These are phyloP conservation scores for Astraeus odoratus DNA, from an alignment of 768 basidiomycete species.

Conservation along the genomic window DNA sequence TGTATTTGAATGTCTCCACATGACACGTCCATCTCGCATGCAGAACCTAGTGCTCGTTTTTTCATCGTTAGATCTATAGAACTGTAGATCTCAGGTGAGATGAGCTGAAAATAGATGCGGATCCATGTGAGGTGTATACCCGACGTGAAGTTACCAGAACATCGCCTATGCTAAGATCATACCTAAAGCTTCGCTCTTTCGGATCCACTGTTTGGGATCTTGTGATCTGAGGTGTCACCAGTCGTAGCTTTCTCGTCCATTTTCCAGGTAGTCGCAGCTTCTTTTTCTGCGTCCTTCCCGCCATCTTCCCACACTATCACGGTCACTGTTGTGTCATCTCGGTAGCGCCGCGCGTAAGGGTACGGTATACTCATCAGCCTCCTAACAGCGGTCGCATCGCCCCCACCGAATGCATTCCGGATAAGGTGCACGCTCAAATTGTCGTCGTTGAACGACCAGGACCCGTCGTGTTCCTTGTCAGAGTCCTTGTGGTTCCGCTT, in stretches of 20 bases:
- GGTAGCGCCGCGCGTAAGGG: constrained; percentile 65
- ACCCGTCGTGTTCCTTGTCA: constrained; percentile 31
- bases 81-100: no score
- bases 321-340: constrained; percentile 83
- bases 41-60: no score
- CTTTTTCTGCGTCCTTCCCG: constrained; percentile 32
- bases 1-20: constrained; percentile 1
- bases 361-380: constrained; percentile 75
- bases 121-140: background rate
- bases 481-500: constrained; percentile 18
- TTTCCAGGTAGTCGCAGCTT: constrained; percentile 17
- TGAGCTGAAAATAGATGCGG: no score
- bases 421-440: constrained; percentile 80
- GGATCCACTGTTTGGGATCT: background rate
- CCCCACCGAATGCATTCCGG: constrained; percentile 89
- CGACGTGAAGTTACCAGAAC: background rate
- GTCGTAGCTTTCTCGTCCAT: background rate
- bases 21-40: no score
- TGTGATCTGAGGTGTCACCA: background rate
- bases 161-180: background rate
- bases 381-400: constrained; percentile 50
- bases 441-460: constrained; percentile 76
- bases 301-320: constrained; percentile 78
- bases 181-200: constrained; percentile 47
- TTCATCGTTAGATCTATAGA: no score